phyloP scores from a whole-genome alignment of 2,329 filamentous ascomycete species.

The Colletotrichum caudatum region DNA sequence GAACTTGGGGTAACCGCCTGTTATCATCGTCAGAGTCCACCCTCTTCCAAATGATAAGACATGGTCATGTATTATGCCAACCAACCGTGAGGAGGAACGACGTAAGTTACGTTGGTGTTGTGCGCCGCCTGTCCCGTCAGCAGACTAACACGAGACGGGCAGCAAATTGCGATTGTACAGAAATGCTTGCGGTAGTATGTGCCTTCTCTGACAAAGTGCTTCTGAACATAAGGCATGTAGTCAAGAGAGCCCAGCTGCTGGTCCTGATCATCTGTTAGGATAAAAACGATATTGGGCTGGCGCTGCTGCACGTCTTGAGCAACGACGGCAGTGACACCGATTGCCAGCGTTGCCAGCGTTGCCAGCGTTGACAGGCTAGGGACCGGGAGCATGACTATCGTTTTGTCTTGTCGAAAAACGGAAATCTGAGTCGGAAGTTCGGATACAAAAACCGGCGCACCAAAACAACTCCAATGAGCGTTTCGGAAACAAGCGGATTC shows the following conservation, averaged over 20 bases:
- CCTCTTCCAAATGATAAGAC: background rate
- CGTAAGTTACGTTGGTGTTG: conserved; percentile 76
- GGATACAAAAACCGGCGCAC: no score
- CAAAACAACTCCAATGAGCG: background rate
- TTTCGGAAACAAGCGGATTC: background rate
- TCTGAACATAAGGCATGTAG: conserved; percentile 69
- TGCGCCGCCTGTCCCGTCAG: conserved; percentile 76
- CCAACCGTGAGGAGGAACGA: conserved; percentile 65
- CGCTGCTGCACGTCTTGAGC: conserved; percentile 20
- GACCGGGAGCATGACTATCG: conserved; percentile 6
- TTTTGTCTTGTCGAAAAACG: background rate
- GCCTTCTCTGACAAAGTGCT: conserved; percentile 68
- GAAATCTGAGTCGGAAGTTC: background rate
- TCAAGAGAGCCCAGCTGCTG: conserved; percentile 69
- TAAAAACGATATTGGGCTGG: conserved; percentile 71
- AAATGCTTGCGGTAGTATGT: conserved; percentile 73
- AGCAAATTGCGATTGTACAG: conserved; percentile 75
- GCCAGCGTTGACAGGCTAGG: conserved; percentile 18
- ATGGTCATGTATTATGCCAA: background rate
- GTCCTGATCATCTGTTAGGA: conserved; percentile 78
- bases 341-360: conserved; percentile 1
- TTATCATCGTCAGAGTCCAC: conserved; percentile 49
- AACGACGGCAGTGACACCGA: conserved; percentile 17
- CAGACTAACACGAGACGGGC: conserved; percentile 73
- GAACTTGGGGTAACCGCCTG: conserved; percentile 72